Evolutionary conservation across 495 filamentous ascomycete species (phyloP).

Genomic region (Penicillium paxilli): DNA sequence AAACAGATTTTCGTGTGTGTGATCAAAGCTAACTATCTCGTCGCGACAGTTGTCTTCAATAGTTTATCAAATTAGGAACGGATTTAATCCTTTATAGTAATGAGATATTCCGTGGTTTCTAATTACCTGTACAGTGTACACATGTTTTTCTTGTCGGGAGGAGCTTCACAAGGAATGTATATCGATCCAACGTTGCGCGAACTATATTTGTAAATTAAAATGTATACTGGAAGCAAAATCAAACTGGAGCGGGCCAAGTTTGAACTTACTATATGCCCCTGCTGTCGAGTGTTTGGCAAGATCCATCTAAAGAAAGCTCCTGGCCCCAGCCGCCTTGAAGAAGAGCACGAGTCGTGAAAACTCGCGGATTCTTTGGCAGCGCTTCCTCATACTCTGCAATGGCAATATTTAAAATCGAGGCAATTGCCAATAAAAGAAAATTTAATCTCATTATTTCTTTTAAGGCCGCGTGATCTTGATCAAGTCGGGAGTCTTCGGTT

Average conservation of each 20-base stretch:
- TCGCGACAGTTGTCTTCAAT: background rate
- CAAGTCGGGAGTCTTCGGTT: too few relatives aligned
- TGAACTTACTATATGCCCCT: background rate
- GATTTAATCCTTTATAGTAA: background rate
- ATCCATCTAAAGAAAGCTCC: background rate
- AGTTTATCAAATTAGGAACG: background rate
- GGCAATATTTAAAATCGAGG: background rate
- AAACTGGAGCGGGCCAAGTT: background rate
- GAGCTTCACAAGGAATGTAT: background rate
- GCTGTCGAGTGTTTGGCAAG: background rate
- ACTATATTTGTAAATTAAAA: background rate
- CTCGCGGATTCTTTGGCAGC: background rate
- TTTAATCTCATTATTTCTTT: background rate
- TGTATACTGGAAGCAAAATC: background rate
- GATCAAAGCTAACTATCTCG: background rate
- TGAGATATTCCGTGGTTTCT: background rate
- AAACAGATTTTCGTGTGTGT: background rate
- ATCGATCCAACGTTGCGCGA: background rate
- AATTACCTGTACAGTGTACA: background rate
- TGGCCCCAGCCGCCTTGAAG: background rate
- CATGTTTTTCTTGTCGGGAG: background rate
- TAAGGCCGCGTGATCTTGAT: too few relatives aligned
- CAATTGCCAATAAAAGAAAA: background rate
- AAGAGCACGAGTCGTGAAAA: background rate
- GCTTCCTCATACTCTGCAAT: background rate